Evolutionary conservation across 1,284 basidiomycete genomes (phyloP), one percentile per base, ranked within the genome.

Genomic region (Apiotrichum akiyoshidainum): DNA sequence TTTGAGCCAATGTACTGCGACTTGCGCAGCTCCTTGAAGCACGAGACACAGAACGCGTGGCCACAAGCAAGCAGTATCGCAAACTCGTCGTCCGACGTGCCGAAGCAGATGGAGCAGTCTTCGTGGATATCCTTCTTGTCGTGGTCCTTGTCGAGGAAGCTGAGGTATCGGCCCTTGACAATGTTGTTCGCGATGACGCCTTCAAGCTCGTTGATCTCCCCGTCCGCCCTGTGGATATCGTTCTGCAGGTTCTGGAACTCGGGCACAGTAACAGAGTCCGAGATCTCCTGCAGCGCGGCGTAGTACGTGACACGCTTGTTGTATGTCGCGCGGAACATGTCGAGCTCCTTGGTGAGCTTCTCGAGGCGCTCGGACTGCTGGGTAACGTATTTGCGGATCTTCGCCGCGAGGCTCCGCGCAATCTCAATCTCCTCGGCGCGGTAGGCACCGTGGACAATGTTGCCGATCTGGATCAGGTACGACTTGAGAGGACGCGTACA

Each of bases 81-180:
- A 42, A 66, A 50, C 11, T 54, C 61, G 58, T 74, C 73, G 49
- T 74, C 73, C 21, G 69, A 72, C 10, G 68, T 68, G 2, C 75
- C 75, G 52, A 74, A 71, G 57, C 75, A 77, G 60, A 75, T 72
- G 45, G 73, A 66, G 54, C 75, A 77, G 40, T 74, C 70, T 34
- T 75, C 73, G 42, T 68, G 55, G 12, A 68, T 53, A 55, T 73
- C 71, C 13, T 59, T 59, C 11, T 47, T 40, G 16, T 59, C 59
- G 2, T 64, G 39, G 33, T 66, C 57, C 46, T 61, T 62, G 11
- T 69, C 68, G 19, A 77, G 61, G 45, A 63, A 69, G 33, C 65
- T 54, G 31, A 77, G 63, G 52, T 71, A 77, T 41, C 74, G 66
- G 6, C 68, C 66, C 46, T 70, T 69, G 46, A 69, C 68, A 0